Percentiles rank a stretch among this genome's conserved stretches.
Evolutionary conservation across 257 asterid genomes (phyloP).

Genomic region (Scutellaria baicalensis): DNA sequence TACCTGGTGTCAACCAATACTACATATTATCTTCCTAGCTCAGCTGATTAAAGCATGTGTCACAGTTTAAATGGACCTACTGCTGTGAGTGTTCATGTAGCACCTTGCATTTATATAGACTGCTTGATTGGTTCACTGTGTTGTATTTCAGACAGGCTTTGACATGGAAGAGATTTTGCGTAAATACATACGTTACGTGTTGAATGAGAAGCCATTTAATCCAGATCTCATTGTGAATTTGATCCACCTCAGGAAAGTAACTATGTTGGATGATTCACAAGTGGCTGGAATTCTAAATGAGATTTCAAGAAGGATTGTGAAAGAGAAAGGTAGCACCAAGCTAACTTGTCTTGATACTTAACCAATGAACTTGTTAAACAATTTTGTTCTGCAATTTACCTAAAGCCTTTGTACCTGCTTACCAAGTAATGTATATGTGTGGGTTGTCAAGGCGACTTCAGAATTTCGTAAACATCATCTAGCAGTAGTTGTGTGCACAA

Average conservation of each 20-base stretch:
- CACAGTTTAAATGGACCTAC: neutral
- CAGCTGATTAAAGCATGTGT: neutral
- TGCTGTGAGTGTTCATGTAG: neutral
- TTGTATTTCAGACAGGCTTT: conserved; percentile 78
- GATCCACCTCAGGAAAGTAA: conserved; percentile 75
- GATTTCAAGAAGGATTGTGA: conserved; percentile 79
- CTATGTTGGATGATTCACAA: conserved; percentile 67
- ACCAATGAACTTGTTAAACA: neutral
- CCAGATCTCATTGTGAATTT: conserved; percentile 64
- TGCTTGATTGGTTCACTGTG: conserved; percentile 17
- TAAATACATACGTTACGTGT: conserved; percentile 76
- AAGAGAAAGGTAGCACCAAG: conserved; percentile 63
- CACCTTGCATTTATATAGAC: conserved; percentile 5
- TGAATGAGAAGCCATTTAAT: conserved; percentile 93
- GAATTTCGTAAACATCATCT: neutral
- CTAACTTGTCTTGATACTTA: conserved; percentile 3
- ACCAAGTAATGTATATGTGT: neutral
- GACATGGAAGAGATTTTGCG: conserved; percentile 73
- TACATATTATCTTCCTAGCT: neutral
- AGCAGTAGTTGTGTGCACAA: neutral
- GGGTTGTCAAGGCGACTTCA: conserved; percentile 1
- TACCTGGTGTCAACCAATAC: neutral
- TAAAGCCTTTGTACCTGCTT: conserved; percentile 3
- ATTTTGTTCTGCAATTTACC: neutral
- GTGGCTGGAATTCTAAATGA: conserved; percentile 81